Percentiles rank a stretch among this genome's conserved stretches.
Evolutionary conservation across 805 yeast genomes (phyloP).

Genomic region (Osmozyma mogii): DNA sequence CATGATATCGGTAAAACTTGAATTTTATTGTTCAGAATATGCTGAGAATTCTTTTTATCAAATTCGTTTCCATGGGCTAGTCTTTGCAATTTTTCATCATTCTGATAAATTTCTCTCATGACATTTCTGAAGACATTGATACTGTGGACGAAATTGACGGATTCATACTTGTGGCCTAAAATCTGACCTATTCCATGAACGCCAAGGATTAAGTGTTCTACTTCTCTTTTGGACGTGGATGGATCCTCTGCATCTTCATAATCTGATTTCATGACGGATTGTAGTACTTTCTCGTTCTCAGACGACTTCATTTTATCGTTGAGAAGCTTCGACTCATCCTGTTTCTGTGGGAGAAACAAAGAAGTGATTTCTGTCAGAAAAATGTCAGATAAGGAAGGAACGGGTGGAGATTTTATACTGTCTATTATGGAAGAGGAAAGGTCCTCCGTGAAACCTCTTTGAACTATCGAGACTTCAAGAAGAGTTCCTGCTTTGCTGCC

Average conservation of each 20-base stretch:
- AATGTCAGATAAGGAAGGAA: slow-evolving; percentile 26
- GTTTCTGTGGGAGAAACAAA: slow-evolving; percentile 13
- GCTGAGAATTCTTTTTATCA: slow-evolving; percentile 9
- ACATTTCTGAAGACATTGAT: slow-evolving; percentile 57
- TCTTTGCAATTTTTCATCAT: slow-evolving; percentile 32
- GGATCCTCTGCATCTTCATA: slow-evolving; percentile 23
- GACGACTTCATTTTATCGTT: slow-evolving; percentile 5
- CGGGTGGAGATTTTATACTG: slow-evolving; percentile 22
- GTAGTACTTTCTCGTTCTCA: slow-evolving; percentile 23
- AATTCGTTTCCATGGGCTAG: slow-evolving; percentile 19
- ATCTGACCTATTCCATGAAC: slow-evolving; percentile 95
- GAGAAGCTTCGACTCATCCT: no score
- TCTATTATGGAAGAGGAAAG: slow-evolving; percentile 24
- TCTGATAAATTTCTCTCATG: slow-evolving; percentile 40
- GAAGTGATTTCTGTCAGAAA: slow-evolving; percentile 22
- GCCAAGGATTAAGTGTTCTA: slow-evolving; percentile 71
- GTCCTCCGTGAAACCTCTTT: slow-evolving; percentile 42
- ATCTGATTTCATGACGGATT: slow-evolving; percentile 43
- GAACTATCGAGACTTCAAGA: slow-evolving; percentile 42
- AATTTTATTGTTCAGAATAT: slow-evolving; percentile 42
- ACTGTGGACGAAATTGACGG: slow-evolving; percentile 82
- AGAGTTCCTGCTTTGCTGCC: slow-evolving; percentile 27
- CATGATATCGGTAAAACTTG: slow-evolving; percentile 90
- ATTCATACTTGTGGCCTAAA: slow-evolving; percentile 68
- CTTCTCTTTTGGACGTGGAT: slow-evolving; percentile 16